Conservation (phyloP, 2,329 filamentous ascomycete genomes). For the Epichloe typhina region DNA sequence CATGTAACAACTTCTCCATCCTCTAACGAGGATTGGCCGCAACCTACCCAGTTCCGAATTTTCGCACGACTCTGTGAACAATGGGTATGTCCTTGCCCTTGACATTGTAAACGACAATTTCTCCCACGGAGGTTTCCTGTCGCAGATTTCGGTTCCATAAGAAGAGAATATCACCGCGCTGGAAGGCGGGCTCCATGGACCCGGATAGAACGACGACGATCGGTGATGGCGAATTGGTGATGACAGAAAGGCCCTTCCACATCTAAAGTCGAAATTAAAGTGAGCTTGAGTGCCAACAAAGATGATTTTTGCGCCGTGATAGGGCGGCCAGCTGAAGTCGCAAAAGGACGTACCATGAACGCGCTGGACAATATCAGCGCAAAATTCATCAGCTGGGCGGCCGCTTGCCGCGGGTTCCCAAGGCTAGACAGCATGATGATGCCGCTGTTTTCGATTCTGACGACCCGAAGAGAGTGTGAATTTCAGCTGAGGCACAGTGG, state of each 20-base stretch:
- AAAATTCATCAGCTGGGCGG: slow-evolving; percentile 78
- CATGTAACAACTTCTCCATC: too few relatives aligned
- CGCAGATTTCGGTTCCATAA: slow-evolving; percentile 59
- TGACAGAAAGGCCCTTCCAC: slow-evolving; percentile 78
- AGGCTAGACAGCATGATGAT: slow-evolving; percentile 52
- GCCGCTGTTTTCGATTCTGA: neutral
- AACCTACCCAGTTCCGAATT: slow-evolving; percentile 45
- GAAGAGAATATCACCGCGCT: slow-evolving; percentile 63
- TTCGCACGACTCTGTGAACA: slow-evolving; percentile 81
- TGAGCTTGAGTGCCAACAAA: too few relatives aligned
- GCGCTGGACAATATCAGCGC: slow-evolving; percentile 79
- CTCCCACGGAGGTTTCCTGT: slow-evolving; percentile 41
- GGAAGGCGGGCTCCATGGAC: slow-evolving; percentile 75
- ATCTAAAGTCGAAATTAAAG: slow-evolving; percentile 31
- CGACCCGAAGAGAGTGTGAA: neutral
- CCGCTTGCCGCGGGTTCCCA: slow-evolving; percentile 64
- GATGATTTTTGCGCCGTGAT: neutral
- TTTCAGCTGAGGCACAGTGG: neutral
- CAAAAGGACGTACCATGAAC: slow-evolving; percentile 56
- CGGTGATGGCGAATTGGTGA: slow-evolving; percentile 60
- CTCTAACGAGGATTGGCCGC: slow-evolving; percentile 1
- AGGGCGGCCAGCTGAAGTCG: neutral
- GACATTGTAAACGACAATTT: slow-evolving; percentile 62
- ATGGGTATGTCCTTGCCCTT: slow-evolving; percentile 93
- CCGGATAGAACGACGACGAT: slow-evolving; percentile 77